Evolutionary conservation across 495 filamentous ascomycete genomes (phyloP), one percentile per base, ranked within the genome.

Genomic region (Friedmanniomyces endolithicus): DNA sequence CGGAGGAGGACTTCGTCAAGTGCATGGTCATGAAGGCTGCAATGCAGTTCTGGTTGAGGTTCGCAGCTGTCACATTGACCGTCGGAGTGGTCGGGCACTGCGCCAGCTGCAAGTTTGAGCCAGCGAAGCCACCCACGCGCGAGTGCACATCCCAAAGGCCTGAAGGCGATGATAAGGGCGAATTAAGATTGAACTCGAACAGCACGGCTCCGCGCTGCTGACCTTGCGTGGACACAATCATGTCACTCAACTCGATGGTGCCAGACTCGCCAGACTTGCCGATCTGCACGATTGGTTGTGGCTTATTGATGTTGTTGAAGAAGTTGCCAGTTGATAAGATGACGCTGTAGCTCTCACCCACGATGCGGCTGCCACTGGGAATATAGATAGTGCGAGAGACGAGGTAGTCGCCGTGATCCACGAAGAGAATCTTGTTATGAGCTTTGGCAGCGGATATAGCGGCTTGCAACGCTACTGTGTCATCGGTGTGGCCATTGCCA

Each of bases 11-110:
- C 12, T 59, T 65, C 0, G 85, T 81, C 43, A 88, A 69, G 65
- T 87, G 81, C 74, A 87, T 75, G 37, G 73, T 71, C 70, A 86
- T 75, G 63, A 80, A 86, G 2, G 77, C 85, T 0, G 62, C 27
- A 9, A 31, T 31, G 27, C 27, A 31, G 4, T 31, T 3, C 17
- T 65, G 25, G 55, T 78, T 74, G 24, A 77, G 51, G 46, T 64
- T 68, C 69, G 34, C 74, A 69, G 40, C 70, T 64, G 48, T 78
- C 70, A 57, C 78, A 69, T 61, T 52, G n/a, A 76, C 9, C 73
- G 67, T 62, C 0, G 68, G 69, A 19, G 61, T 73, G 0, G 67
- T 78, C n/a, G 74, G 71, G 58, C 77, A 80, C 40, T 79, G 63
- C 16, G 71, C 65, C 6, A 73, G 63, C 54, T 75, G 75, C 40